phyloP scores from a whole-genome alignment of 192 early-diverging fungal species.

The Gryganskiella cystojenkinii region DNA sequence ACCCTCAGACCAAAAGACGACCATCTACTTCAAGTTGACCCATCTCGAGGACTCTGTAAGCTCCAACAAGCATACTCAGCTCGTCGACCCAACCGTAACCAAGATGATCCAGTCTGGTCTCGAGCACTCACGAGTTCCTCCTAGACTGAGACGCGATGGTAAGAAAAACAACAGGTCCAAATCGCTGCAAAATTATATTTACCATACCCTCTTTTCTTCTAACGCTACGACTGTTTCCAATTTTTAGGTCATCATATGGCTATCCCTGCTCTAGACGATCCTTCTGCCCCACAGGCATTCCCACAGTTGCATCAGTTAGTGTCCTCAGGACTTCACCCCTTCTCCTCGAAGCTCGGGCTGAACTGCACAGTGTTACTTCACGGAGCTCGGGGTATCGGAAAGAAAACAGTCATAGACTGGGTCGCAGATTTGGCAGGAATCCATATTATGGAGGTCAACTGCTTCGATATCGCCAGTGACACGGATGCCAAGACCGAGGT shows the following conservation, averaged over 20 bases:
- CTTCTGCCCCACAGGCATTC: slow-evolving; percentile 52
- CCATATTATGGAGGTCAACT: slow-evolving; percentile 82
- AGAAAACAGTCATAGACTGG: slow-evolving; percentile 73
- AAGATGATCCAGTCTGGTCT: slow-evolving; percentile 74
- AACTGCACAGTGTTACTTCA: slow-evolving; percentile 79
- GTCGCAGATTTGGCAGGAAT: slow-evolving; percentile 80
- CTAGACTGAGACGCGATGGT: slow-evolving; percentile 41
- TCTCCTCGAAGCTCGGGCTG: slow-evolving; percentile 72
- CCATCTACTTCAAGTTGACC: slow-evolving; percentile 50
- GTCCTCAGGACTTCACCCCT: slow-evolving; percentile 78
- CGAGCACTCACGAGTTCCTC: slow-evolving; percentile 66
- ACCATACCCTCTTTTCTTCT: neutral
- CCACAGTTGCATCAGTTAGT: slow-evolving; percentile 67
- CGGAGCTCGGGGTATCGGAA: slow-evolving; percentile 88
- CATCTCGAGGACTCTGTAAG: slow-evolving; percentile 37
- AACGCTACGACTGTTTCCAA: slow-evolving; percentile 11
- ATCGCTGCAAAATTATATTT: neutral
- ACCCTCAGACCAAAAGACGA: slow-evolving; percentile 27
- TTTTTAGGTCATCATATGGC: slow-evolving; percentile 38
- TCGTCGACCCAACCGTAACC: slow-evolving; percentile 65
- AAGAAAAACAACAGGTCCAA: no score
- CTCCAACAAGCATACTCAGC: slow-evolving; percentile 47
- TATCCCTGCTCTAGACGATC: slow-evolving; percentile 45
- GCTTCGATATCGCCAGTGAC: slow-evolving; percentile 83
- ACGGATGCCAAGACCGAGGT: slow-evolving; percentile 84